Evolutionary conservation across 2,329 filamentous ascomycete genomes (phyloP).

Genomic region (Clonostachys chloroleuca): DNA sequence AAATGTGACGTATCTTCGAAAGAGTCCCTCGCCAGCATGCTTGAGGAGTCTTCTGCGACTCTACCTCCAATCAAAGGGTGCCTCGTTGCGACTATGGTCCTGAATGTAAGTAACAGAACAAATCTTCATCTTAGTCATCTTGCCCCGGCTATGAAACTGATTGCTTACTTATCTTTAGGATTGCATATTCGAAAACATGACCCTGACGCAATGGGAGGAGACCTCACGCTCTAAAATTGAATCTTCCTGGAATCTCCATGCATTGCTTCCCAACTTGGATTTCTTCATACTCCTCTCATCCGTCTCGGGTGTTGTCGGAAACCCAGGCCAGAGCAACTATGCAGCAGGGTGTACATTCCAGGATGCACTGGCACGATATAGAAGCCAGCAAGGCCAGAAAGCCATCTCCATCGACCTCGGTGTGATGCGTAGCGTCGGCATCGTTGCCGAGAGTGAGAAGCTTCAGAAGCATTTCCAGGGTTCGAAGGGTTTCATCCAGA

Average conservation of each 20-base stretch:
- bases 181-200: conserved; percentile 14
- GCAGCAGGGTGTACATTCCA: conserved; percentile 30
- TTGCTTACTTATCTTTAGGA: conserved; percentile 12
- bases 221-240: conserved; percentile 20
- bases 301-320: conserved; percentile 12
- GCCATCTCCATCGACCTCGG: conserved; percentile 9
- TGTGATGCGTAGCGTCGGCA: conserved; percentile 12
- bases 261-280: conserved; percentile 17
- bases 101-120: conserved; percentile 9
- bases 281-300: conserved; percentile 25
- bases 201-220: conserved; percentile 11
- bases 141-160: not conserved
- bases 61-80: conserved; percentile 27
- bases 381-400: not conserved
- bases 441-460: conserved; percentile 9
- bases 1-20: not conserved
- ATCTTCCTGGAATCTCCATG: conserved; percentile 17
- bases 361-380: conserved; percentile 7
- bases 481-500: not conserved
- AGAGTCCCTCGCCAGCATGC: not conserved
- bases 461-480: not conserved
- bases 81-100: conserved; percentile 31
- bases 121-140: not conserved
- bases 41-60: conserved; percentile 2
- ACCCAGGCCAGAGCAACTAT: conserved; percentile 32